These are phyloP conservation scores for Vanrija pseudolonga DNA, from an alignment of 1,284 basidiomycete genomes.

Conservation along the genomic window DNA sequence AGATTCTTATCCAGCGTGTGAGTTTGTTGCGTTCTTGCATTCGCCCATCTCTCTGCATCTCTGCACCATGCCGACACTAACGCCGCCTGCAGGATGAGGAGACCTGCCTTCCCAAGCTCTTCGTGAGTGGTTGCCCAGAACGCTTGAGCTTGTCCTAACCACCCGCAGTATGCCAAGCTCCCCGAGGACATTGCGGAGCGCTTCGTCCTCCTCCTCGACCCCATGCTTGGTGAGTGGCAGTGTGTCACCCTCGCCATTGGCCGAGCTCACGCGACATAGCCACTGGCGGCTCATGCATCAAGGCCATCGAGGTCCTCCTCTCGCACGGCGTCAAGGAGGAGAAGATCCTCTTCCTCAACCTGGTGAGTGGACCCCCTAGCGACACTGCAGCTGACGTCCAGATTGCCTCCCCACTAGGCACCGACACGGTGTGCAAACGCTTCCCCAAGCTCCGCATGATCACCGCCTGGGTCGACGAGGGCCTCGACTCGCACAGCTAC, in stretches of 20 bases:
- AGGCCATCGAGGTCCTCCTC: slow-evolving; percentile 90
- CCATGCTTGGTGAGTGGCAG: slow-evolving; percentile 77
- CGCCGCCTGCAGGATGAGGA: slow-evolving; percentile 72
- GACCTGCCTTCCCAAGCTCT: slow-evolving; percentile 82
- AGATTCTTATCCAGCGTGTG: slow-evolving; percentile 91
- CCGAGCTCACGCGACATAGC: slow-evolving; percentile 54
- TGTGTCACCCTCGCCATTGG: neutral
- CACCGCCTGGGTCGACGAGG: slow-evolving; percentile 95
- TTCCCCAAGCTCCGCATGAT: slow-evolving; percentile 85
- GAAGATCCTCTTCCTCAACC: slow-evolving; percentile 93
- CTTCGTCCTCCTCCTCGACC: slow-evolving; percentile 91
- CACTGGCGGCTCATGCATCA: slow-evolving; percentile 95
- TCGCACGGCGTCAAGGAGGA: slow-evolving; percentile 76
- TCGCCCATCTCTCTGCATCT: neutral
- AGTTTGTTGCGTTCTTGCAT: slow-evolving; percentile 19
- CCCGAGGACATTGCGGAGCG: slow-evolving; percentile 88
- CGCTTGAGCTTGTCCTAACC: neutral
- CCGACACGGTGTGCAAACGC: slow-evolving; percentile 72
- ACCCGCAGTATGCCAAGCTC: slow-evolving; percentile 62
- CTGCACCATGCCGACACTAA: neutral
- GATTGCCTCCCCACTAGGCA: slow-evolving; percentile 89
- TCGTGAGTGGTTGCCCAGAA: slow-evolving; percentile 43
- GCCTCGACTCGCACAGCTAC: slow-evolving; percentile 67
- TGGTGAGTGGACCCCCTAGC: slow-evolving; percentile 56
- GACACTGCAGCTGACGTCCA: slow-evolving; percentile 39